phyloP scores from a whole-genome alignment of 208 protist species.

The Trypanosoma caninum region DNA sequence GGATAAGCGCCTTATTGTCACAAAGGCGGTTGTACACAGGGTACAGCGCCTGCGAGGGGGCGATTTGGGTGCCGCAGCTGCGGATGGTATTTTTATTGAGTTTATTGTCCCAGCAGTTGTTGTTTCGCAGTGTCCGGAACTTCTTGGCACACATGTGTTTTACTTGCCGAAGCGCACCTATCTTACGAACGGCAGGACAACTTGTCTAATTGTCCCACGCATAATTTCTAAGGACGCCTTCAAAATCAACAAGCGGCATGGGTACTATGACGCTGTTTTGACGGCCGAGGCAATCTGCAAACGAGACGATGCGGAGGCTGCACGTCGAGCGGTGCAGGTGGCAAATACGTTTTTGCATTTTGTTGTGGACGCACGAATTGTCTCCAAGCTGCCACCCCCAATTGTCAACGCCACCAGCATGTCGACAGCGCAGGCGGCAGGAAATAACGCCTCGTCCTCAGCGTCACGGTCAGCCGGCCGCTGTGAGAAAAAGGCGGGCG shows the following conservation, averaged over 20 bases:
- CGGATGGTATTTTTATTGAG: constrained; percentile 66
- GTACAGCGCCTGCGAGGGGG: constrained; percentile 55
- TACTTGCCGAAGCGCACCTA: constrained; percentile 61
- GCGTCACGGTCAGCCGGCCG: neutral
- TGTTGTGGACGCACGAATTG: constrained; percentile 73
- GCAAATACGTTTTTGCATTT: constrained; percentile 77
- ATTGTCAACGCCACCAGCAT: constrained; percentile 32
- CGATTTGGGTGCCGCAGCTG: constrained; percentile 23
- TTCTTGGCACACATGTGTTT: constrained; percentile 40
- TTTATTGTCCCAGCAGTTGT: constrained; percentile 69
- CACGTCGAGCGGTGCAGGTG: constrained; percentile 54
- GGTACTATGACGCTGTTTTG: constrained; percentile 84
- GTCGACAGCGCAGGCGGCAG: neutral
- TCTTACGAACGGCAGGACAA: constrained; percentile 53
- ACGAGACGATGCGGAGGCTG: constrained; percentile 51
- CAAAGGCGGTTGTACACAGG: constrained; percentile 82
- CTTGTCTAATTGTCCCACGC: constrained; percentile 79
- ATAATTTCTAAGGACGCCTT: constrained; percentile 62
- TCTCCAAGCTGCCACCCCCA: constrained; percentile 48
- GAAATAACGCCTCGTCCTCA: neutral
- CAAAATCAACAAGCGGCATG: constrained; percentile 85
- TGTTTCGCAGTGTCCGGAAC: constrained; percentile 56
- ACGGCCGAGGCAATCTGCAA: constrained; percentile 84
- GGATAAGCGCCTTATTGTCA: constrained; percentile 85
- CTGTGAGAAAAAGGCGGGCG: neutral